Conservation (phyloP, 176 grass and related monocot species). For the Carex parvula region DNA sequence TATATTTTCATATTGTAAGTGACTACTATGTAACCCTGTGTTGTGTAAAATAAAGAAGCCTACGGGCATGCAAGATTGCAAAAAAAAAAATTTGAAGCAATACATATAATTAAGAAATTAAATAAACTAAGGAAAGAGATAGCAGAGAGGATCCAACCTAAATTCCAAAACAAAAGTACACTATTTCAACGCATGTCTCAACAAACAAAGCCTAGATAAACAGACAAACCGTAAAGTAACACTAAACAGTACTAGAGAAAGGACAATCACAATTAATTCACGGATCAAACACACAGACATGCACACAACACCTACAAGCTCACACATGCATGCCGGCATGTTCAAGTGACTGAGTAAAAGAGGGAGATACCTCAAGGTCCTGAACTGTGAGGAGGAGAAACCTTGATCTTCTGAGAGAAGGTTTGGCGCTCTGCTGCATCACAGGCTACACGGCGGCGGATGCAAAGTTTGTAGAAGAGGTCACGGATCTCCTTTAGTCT, state of each 20-base stretch:
- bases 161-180: neutral
- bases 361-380: conserved; percentile 60
- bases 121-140: neutral
- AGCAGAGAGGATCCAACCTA: neutral
- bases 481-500: conserved; percentile 84
- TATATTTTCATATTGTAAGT: too few species aligned
- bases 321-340: neutral
- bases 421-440: conserved; percentile 61
- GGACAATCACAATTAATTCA: neutral
- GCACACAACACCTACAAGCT: neutral
- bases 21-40: too few species aligned
- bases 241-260: neutral
- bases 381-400: conserved; percentile 84
- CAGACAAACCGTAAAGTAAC: neutral
- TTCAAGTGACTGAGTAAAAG: neutral
- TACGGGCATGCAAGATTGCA: too few species aligned
- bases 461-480: conserved; percentile 66
- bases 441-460: conserved; percentile 36
- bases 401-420: conserved; percentile 88
- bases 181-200: neutral
- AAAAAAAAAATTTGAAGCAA: too few species aligned
- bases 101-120: neutral
- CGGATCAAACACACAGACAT: neutral
- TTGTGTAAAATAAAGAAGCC: too few species aligned
- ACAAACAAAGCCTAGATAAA: conserved; percentile 7